phyloP scores from a whole-genome alignment of 768 basidiomycete species.

The Clitopilus hobsonii region DNA sequence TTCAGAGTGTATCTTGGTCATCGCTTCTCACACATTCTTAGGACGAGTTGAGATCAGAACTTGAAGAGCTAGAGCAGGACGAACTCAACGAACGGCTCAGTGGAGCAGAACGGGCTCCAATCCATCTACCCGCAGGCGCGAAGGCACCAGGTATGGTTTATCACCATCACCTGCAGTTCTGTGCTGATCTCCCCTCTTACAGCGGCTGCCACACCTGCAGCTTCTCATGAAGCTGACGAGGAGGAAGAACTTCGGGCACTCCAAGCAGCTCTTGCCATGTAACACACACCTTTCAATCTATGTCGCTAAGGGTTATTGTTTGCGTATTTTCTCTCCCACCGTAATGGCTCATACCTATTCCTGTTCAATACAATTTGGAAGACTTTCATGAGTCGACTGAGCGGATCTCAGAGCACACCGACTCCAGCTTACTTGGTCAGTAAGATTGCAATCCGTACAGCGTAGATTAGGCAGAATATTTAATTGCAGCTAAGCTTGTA shows the following conservation, averaged over 20 bases:
- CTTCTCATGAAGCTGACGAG: slow-evolving; percentile 82
- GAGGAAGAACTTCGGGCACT: slow-evolving; percentile 84
- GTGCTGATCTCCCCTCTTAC: neutral
- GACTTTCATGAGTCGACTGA: neutral
- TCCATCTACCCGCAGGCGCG: slow-evolving; percentile 72
- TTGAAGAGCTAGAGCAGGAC: slow-evolving; percentile 87
- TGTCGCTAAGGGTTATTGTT: slow-evolving; percentile 5
- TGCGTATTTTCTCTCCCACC: neutral
- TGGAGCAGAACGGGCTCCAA: slow-evolving; percentile 85
- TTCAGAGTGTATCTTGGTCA: slow-evolving; percentile 2
- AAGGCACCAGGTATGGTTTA: slow-evolving; percentile 45
- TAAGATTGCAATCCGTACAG: neutral
- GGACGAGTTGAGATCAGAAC: slow-evolving; percentile 75
- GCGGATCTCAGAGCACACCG: neutral
- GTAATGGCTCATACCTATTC: slow-evolving; percentile 12
- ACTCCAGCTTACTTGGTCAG: neutral
- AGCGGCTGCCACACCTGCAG: slow-evolving; percentile 28
- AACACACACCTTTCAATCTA: slow-evolving; percentile 17
- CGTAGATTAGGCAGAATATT: neutral
- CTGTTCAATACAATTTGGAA: slow-evolving; percentile 3
- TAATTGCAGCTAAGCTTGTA: neutral
- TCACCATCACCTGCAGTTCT: neutral
- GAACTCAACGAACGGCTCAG: slow-evolving; percentile 79
- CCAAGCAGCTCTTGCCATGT: slow-evolving; percentile 87
- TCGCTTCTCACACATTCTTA: slow-evolving; percentile 24